Conservation (phyloP, 1,284 basidiomycete genomes). For the Ceratobasidium papillatum region DNA sequence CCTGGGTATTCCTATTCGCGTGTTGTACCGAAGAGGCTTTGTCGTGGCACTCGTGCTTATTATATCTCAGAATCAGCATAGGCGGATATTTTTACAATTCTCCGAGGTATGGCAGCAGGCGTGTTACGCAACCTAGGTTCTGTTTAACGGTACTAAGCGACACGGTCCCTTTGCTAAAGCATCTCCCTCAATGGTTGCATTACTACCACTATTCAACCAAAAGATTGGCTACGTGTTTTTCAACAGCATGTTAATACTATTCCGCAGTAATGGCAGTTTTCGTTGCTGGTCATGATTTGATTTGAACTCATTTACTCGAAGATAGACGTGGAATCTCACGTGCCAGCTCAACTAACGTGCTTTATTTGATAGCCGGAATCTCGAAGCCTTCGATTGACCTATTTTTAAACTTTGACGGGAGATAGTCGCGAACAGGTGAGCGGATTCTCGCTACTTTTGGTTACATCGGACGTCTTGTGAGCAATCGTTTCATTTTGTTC, state of each 20-base stretch:
- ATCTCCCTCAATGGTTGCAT: too few species aligned
- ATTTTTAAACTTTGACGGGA: conserved; percentile 20
- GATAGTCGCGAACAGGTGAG: conserved; percentile 5
- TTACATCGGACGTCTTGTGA: not conserved
- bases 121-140: not conserved
- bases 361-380: not conserved
- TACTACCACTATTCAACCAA: too few species aligned
- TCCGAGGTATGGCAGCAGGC: conserved; percentile 1
- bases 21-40: not conserved
- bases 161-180: not conserved
- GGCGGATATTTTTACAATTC: conserved; percentile 15
- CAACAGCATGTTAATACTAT: not conserved
- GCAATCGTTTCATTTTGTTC: not conserved
- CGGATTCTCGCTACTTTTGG: not conserved
- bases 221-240: not conserved
- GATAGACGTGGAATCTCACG: not conserved
- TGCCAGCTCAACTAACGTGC: not conserved
- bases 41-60: not conserved
- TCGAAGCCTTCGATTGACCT: conserved; percentile 15
- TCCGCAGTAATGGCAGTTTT: not conserved
- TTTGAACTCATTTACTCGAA: not conserved
- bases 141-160: not conserved
- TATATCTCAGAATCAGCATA: not conserved
- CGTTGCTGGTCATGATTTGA: not conserved
- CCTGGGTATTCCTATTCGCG: not conserved